Base-by-base conservation (phyloP, 495 filamentous ascomycete genomes). In the Parmelia sp. region DNA sequence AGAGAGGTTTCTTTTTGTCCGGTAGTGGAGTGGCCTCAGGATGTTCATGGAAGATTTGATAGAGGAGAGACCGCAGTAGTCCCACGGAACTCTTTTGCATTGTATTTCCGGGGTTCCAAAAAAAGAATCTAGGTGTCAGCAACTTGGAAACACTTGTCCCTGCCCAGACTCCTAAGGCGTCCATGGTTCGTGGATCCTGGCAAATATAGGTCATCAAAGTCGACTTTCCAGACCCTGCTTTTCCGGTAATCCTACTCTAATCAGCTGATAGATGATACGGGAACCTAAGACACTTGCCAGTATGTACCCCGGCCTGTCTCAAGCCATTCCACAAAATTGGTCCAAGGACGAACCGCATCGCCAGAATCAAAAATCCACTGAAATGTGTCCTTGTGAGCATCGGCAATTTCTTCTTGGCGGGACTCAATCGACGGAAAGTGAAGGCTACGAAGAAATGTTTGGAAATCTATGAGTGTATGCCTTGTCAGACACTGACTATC, bases 151-250 rank as follows among this genome's bases (percentile, higher is more conserved):
- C 15, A 0, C 72, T 71, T 70, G 69, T 8, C 37, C 61, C 5
- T 62, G 66, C 36, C 71, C 71, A 74, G 72, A 11, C 11, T 27
- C 17, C 29, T 23, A 35, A 25, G 11, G 3, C 0, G 42, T 5
- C n/a, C 49, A 14, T 36, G 73, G 58, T 27, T 60, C 25, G 21
- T 45, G 33, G 29, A 35, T 62, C 12, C 31, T 39, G 14, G 36
- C 1, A 61, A 0, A 80, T 45, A 57, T 74, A 78, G 64, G 77
- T 80, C 74, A 80, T 79, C 23, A 82, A 57, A 3, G 77, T 82
- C 19, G 77, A 79, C n/a, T n/a, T n/a, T n/a, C n/a, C n/a, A n/a
- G n/a, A n/a, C n/a, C n/a, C n/a, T n/a, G n/a, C n/a, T n/a, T 51
- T 79, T 80, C 3, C 78, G 40, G 40, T 19, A 19, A 42, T 21